phyloP scores from a whole-genome alignment of 75 land plant species.

The Cupressus sempervirens region DNA sequence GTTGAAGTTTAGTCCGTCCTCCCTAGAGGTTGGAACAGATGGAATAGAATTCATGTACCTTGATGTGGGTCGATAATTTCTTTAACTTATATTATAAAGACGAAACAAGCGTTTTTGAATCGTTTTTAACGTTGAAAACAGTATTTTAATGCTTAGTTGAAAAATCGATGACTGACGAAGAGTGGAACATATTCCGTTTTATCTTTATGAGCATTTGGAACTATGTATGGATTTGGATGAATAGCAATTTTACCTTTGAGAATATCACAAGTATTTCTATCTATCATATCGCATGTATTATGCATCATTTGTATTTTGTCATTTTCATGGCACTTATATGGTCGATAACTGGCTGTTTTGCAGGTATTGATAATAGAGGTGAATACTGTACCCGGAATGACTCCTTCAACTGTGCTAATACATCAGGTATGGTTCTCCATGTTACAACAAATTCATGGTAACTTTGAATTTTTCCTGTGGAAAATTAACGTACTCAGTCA shows the following conservation, averaged over 20 bases:
- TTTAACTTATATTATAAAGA: background rate
- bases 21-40: background rate
- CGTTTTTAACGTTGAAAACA: background rate
- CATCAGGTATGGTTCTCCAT: constrained; percentile 55
- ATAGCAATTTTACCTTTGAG: background rate
- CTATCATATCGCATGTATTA: background rate
- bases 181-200: background rate
- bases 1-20: background rate
- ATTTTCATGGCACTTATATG: background rate
- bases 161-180: background rate
- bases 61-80: no score
- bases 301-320: background rate
- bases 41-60: no score
- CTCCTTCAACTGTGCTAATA: constrained; percentile 86
- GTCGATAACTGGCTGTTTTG: background rate
- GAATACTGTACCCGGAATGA: constrained; percentile 94
- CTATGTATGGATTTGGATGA: background rate
- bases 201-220: background rate
- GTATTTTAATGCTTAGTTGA: background rate
- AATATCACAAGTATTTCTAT: background rate
- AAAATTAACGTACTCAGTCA: background rate
- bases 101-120: background rate
- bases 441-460: background rate
- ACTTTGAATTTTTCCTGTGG: background rate
- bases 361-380: constrained; percentile 82